phyloP scores from a whole-genome alignment of 352 stramenopile species.

The Pythium periplocum region DNA sequence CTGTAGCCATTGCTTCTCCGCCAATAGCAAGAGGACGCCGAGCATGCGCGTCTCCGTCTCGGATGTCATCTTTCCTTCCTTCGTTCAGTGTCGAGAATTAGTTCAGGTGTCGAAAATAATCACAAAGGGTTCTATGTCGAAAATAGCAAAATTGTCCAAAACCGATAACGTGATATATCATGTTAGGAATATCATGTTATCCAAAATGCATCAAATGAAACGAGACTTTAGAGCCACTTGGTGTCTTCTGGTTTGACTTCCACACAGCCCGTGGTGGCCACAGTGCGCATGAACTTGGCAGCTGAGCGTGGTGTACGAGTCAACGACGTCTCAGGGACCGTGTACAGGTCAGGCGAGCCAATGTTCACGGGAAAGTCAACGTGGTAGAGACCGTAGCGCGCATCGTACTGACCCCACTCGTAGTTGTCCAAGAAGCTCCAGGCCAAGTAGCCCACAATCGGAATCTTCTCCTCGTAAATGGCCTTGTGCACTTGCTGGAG shows the following conservation, averaged over 20 bases:
- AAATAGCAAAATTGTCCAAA: no score
- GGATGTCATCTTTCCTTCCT: no score
- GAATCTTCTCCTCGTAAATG: slow-evolving; percentile 35
- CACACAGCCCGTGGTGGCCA: slow-evolving; percentile 1
- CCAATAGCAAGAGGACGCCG: no score
- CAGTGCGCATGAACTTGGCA: slow-evolving; percentile 9
- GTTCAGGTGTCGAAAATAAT: no score
- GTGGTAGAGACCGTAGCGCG: slow-evolving; percentile 46
- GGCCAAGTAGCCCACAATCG: slow-evolving; percentile 82
- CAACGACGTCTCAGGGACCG: slow-evolving; percentile 12
- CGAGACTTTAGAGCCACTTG: no score
- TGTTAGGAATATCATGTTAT: no score
- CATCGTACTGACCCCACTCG: slow-evolving; percentile 86
- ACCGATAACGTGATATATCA: no score
- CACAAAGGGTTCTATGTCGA: no score
- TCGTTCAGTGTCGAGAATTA: no score
- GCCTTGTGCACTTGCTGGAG: slow-evolving; percentile 39
- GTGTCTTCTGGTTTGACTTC: background rate
- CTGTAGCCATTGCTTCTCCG: no score
- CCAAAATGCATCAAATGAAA: no score
- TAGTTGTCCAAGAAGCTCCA: slow-evolving; percentile 94
- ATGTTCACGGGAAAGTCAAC: slow-evolving; percentile 30
- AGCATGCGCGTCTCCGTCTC: no score
- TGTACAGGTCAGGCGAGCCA: slow-evolving; percentile 6
- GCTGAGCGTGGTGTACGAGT: slow-evolving; percentile 20